Percentiles rank a stretch among this genome's conserved stretches.
Evolutionary conservation across 495 filamentous ascomycete species (phyloP).

Genomic region (Podospora comata): DNA sequence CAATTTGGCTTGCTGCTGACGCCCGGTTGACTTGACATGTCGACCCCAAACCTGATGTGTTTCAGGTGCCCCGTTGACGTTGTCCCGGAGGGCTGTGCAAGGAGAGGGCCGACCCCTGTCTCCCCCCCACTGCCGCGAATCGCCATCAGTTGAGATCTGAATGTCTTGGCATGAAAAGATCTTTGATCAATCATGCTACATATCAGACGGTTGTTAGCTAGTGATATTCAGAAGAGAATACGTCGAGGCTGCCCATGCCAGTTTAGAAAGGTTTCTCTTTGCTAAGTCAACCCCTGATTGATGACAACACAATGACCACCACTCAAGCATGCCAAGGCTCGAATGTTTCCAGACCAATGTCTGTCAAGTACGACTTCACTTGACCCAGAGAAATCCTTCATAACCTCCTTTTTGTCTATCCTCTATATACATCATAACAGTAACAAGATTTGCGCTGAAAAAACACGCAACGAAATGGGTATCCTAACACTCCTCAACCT

Average conservation of each 20-base stretch:
- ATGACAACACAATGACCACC: background rate
- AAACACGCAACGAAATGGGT: background rate
- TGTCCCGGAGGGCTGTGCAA: background rate
- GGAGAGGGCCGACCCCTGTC: background rate
- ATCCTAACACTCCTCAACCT: background rate
- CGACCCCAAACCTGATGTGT: background rate
- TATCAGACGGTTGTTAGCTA: background rate
- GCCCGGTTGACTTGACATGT: background rate
- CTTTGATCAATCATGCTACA: background rate
- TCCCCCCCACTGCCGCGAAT: background rate
- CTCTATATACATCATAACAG: background rate
- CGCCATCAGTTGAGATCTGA: background rate
- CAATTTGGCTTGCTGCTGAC: slow-evolving; percentile 7
- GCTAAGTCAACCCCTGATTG: background rate
- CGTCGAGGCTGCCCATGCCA: background rate
- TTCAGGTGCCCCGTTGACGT: background rate
- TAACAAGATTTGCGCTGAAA: background rate
- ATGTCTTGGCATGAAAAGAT: background rate
- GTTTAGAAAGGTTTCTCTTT: background rate
- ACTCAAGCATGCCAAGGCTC: background rate
- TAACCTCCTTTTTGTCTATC: background rate
- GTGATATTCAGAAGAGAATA: background rate
- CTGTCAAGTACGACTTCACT: background rate
- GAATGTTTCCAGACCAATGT: background rate
- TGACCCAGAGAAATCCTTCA: background rate